Conservation (phyloP, 176 grass and related monocot species). For the Hordeum marinum region DNA sequence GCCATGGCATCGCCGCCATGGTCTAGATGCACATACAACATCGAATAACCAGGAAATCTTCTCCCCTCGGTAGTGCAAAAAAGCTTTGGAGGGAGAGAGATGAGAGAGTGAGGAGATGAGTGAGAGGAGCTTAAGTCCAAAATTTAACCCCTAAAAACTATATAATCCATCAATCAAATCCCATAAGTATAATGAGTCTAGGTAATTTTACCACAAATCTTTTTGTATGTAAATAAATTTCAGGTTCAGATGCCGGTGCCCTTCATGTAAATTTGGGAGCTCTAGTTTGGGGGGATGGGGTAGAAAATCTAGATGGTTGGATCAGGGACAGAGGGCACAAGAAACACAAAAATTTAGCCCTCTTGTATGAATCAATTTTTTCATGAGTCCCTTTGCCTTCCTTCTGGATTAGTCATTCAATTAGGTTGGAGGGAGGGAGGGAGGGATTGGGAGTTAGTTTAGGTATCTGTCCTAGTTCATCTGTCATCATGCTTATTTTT, state of each 20-base stretch:
- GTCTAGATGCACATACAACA: conserved; percentile 64
- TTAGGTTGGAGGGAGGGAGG: conserved; percentile 27
- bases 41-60: conserved; percentile 29
- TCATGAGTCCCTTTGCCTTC: conserved; percentile 9
- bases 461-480: conserved; percentile 48
- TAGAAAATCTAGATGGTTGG: conserved; percentile 29
- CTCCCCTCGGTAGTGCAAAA: conserved; percentile 1
- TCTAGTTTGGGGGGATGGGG: conserved; percentile 10
- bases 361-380: conserved; percentile 12
- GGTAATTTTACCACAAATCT: conserved; percentile 48
- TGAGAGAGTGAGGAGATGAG: conserved; percentile 16
- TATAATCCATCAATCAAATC: conserved; percentile 32
- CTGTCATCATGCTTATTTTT: conserved; percentile 36
- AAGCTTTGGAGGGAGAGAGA: neutral
- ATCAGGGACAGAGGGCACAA: conserved; percentile 29
- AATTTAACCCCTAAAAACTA: conserved; percentile 47
- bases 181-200: conserved; percentile 41
- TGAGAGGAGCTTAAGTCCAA: conserved; percentile 28
- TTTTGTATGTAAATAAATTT: conserved; percentile 67
- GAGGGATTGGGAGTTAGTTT: conserved; percentile 37
- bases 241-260: conserved; percentile 30
- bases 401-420: conserved; percentile 34
- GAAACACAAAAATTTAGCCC: neutral
- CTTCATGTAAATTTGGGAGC: conserved; percentile 52
- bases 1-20: conserved; percentile 82